These are phyloP conservation scores for Paramecium pentaurelia DNA, from an alignment of 73 alveolate species.

Conservation along the genomic window DNA sequence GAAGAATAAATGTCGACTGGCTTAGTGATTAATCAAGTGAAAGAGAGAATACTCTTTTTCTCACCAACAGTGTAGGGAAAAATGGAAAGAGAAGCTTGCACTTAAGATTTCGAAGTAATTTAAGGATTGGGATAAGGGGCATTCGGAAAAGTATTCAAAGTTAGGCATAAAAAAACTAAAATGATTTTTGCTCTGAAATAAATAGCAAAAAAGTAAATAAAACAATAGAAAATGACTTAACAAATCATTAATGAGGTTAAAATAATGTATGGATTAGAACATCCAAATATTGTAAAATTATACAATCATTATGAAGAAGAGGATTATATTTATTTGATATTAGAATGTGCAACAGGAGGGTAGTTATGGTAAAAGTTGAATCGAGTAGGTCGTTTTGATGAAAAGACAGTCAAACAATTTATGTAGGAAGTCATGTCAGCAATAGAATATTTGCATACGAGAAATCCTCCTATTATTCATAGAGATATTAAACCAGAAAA, in stretches of 20 bases:
- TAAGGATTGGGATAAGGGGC: conserved; percentile 65
- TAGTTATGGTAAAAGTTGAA: conserved; percentile 63
- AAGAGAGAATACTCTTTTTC: conserved; percentile 51
- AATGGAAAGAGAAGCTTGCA: conserved; percentile 51
- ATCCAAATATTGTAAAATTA: conserved; percentile 78
- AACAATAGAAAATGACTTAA: conserved; percentile 53
- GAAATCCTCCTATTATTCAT: conserved; percentile 79
- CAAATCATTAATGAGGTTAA: conserved; percentile 69
- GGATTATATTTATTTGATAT: conserved; percentile 72
- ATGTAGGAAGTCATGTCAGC: conserved; percentile 72
- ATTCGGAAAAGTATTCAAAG: conserved; percentile 64
- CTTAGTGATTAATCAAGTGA: conserved; percentile 38
- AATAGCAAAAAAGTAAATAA: conserved; percentile 47
- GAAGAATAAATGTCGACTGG: background rate
- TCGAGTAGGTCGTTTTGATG: conserved; percentile 59
- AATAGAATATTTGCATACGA: conserved; percentile 62
- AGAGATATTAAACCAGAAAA: conserved; percentile 78
- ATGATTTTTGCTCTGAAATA: conserved; percentile 55
- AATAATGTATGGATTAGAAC: conserved; percentile 66
- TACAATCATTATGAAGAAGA: conserved; percentile 83
- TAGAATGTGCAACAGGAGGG: conserved; percentile 88
- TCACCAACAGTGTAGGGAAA: conserved; percentile 56
- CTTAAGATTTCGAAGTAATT: conserved; percentile 43
- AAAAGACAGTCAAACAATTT: conserved; percentile 67
- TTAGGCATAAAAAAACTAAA: conserved; percentile 48